A percentile compares a stretch with the other conserved stretches of the same genome.
Conservation (phyloP, 148 eudicot species). For the Cornus kousa region DNA sequence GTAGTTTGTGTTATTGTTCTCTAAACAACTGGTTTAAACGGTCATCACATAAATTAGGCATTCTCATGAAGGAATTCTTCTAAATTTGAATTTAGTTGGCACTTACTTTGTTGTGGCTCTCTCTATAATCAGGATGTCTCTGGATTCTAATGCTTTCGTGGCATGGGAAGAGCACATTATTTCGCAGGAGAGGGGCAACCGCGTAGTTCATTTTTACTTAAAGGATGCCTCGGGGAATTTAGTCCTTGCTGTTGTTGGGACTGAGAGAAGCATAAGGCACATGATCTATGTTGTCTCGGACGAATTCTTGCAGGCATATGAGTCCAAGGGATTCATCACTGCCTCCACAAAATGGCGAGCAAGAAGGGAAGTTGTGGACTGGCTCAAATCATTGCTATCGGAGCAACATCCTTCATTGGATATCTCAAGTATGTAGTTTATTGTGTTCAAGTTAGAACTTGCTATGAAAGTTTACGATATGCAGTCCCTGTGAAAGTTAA, state of each 20-base stretch:
- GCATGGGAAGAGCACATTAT: slow-evolving; percentile 51
- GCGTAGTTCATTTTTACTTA: slow-evolving; percentile 39
- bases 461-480: background rate
- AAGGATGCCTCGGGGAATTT: slow-evolving; percentile 26
- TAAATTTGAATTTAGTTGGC: background rate
- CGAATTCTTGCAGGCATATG: slow-evolving; percentile 31
- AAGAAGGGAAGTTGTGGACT: slow-evolving; percentile 41
- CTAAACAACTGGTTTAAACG: background rate
- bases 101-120: background rate
- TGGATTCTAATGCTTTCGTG: slow-evolving; percentile 15
- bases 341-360: slow-evolving; percentile 39
- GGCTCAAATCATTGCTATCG: slow-evolving; percentile 31
- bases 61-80: slow-evolving; percentile 6
- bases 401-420: slow-evolving; percentile 10
- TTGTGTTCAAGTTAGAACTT: background rate
- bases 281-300: slow-evolving; percentile 43
- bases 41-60: slow-evolving; percentile 5
- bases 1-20: background rate
- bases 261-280: slow-evolving; percentile 47
- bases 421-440: slow-evolving; percentile 24
- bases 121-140: slow-evolving; percentile 28
- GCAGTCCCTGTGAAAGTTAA: background rate
- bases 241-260: slow-evolving; percentile 50
- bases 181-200: slow-evolving; percentile 33
- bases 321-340: slow-evolving; percentile 13